phyloP scores from a whole-genome alignment of 2,329 filamentous ascomycete species.

The Truncatella angustata region DNA sequence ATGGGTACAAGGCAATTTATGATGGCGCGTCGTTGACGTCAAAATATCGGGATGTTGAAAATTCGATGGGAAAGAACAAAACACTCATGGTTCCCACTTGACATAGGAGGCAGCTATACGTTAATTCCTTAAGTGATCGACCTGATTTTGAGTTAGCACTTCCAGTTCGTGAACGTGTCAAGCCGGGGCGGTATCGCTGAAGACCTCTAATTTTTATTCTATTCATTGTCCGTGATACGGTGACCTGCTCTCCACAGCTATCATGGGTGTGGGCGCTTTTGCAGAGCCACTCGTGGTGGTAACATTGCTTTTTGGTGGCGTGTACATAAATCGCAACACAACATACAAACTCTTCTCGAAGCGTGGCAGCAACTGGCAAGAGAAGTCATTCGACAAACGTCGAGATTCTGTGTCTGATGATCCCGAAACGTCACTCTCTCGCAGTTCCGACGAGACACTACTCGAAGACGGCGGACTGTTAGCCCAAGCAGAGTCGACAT shows the following conservation, averaged over 20 bases:
- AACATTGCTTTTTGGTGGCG: slow-evolving; percentile 41
- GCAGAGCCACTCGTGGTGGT: slow-evolving; percentile 41
- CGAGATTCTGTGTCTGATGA: neutral
- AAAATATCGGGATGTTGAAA: neutral
- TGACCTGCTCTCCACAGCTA: neutral
- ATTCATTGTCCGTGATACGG: neutral
- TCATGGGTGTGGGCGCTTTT: slow-evolving; percentile 39
- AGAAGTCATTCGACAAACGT: slow-evolving; percentile 8
- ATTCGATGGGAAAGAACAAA: neutral
- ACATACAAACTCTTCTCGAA: slow-evolving; percentile 26
- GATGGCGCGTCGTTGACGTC: slow-evolving; percentile 7
- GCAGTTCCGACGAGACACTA: slow-evolving; percentile 35
- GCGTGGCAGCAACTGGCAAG: slow-evolving; percentile 4
- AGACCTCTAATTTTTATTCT: neutral
- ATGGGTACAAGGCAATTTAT: neutral
- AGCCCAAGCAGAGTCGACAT: slow-evolving; percentile 25
- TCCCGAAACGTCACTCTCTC: neutral
- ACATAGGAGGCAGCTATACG: neutral
- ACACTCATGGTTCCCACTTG: neutral
- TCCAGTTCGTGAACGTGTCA: neutral
- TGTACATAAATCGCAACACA: slow-evolving; percentile 41
- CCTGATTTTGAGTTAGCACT: neutral
- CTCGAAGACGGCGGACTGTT: slow-evolving; percentile 42
- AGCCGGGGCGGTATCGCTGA: neutral
- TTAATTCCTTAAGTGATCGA: neutral